Percentiles rank a stretch among this genome's conserved stretches.
Conservation (phyloP, 306 rosid genomes). For the Pterocarpus santalinus region DNA sequence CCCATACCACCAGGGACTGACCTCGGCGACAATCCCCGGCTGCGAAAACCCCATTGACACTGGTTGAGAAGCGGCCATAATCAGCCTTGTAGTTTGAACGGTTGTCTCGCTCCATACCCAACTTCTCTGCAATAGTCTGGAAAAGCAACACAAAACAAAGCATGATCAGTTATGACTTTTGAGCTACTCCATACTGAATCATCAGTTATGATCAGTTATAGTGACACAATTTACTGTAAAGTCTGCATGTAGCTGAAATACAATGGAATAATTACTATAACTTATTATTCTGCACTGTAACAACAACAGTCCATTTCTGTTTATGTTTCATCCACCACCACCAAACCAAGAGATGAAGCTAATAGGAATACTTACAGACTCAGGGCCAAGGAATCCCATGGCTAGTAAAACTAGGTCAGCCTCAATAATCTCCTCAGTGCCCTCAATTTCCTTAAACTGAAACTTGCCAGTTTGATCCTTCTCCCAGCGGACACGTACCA, state of each 20-base stretch:
- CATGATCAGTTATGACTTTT: neutral
- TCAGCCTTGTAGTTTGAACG: conserved; percentile 91
- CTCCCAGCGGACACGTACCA: conserved; percentile 81
- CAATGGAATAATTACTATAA: neutral
- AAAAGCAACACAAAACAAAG: conserved; percentile 26
- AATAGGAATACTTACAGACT: conserved; percentile 69
- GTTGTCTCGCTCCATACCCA: conserved; percentile 80
- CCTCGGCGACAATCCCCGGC: conserved; percentile 97
- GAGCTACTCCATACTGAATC: neutral
- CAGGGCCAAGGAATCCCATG: conserved; percentile 99
- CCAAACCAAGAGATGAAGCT: neutral
- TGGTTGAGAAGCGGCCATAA: conserved; percentile 89
- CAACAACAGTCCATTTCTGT: neutral
- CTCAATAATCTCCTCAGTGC: conserved; percentile 86
- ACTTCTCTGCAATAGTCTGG: conserved; percentile 80
- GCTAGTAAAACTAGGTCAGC: conserved; percentile 89
- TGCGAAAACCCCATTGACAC: conserved; percentile 78
- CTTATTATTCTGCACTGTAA: neutral
- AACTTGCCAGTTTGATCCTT: conserved; percentile 88
- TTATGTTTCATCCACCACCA: too few relatives aligned
- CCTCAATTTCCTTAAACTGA: conserved; percentile 91
- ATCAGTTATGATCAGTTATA: too few relatives aligned
- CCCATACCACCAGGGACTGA: conserved; percentile 98
- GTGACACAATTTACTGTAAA: too few relatives aligned
- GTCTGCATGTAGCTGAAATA: too few relatives aligned